Evolutionary conservation across 2,329 filamentous ascomycete genomes (phyloP), one percentile per base, ranked within the genome.

Genomic region (Colletotrichum sp.): DNA sequence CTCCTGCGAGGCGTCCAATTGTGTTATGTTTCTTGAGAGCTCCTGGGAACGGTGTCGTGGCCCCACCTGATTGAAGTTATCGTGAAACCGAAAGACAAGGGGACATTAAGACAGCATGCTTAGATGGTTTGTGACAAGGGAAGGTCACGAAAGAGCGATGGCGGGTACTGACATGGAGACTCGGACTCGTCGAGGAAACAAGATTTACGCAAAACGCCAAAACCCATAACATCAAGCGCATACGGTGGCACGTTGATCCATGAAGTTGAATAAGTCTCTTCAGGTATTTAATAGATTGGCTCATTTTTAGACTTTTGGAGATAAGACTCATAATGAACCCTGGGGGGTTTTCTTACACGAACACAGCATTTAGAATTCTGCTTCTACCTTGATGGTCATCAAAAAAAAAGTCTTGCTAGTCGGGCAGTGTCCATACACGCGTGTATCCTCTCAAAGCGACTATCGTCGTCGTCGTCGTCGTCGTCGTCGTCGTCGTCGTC

Each of bases 41-140:
- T 13, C 22, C 3, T 8, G 10, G 6, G 43, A 43, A 43, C 9
- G 18, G 39, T 43, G 39, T 4, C 5, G 1, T 43, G 9, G 2
- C 39, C 0, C 39, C 39, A n/a, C 39, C 39, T 43, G 9, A n/a
- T 12, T 43, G 43, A 22, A 4, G 43, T 13, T 52, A 8, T 52
- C 43, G n/a, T 52, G 43, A 52, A 52, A 4, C 43, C 1, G 2
- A 22, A 13, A 13, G 43, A 52, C 10, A 48, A 22, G 10, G n/a
- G n/a, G 12, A 13, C n/a, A 13, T 22, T 0, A 13, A 52, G 43
- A 52, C 43, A 7, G n/a, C 0, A 22, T 22, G 1, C 43, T 10
- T 22, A 43, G 1, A n/a, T n/a, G 39, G 18, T 12, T n/a, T 18
- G n/a, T 43, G 39, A 18, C 39, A 43, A 43, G 39, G 0, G 9